Conservation (phyloP, 352 stramenopile genomes). For the Phytopythium vexans region DNA sequence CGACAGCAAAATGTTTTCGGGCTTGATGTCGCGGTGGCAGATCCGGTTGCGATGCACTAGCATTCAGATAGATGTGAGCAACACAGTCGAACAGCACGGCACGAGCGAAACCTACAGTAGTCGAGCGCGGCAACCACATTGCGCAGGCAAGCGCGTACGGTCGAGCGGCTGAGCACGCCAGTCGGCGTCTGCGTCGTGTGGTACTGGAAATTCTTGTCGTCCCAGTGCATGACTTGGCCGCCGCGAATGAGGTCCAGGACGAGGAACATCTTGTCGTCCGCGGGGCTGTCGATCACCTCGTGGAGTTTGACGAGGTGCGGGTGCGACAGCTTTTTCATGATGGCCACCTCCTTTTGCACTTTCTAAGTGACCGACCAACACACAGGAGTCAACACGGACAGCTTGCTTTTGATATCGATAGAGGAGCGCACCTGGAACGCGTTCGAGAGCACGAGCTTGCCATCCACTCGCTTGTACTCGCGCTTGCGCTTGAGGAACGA, state of each 20-base stretch:
- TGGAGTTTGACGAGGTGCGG: conserved; percentile 65
- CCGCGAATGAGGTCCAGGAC: conserved; percentile 80
- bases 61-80: neutral
- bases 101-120: conserved; percentile 46
- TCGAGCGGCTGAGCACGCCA: conserved; percentile 28
- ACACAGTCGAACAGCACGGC: neutral
- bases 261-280: conserved; percentile 76
- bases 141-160: conserved; percentile 59
- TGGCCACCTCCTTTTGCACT: conserved; percentile 74
- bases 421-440: conserved; percentile 39
- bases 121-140: conserved; percentile 77
- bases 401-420: neutral
- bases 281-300: conserved; percentile 80
- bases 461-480: conserved; percentile 75
- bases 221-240: conserved; percentile 85
- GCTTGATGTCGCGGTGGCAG: conserved; percentile 85
- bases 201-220: conserved; percentile 70
- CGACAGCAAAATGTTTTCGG: conserved; percentile 73
- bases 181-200: conserved; percentile 15
- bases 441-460: conserved; percentile 76
- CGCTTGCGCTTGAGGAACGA: conserved; percentile 83
- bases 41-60: conserved; percentile 77
- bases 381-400: neutral
- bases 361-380: conserved; percentile 28
- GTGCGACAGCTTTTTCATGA: conserved; percentile 83